phyloP scores from a whole-genome alignment of 257 asterid genomes.

The Nicotiana knightiana region DNA sequence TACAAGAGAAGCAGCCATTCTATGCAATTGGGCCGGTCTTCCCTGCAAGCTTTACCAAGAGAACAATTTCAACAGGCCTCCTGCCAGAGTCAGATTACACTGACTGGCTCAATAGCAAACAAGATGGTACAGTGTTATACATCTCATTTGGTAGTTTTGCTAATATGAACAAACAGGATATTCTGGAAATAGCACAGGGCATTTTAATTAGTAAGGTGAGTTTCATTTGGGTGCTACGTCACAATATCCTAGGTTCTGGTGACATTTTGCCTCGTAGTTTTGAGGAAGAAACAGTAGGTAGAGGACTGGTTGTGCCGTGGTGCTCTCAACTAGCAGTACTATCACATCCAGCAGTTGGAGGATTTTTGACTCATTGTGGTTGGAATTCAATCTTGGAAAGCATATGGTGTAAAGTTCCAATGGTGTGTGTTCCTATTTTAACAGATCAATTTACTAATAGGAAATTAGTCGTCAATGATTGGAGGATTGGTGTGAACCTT shows the following conservation, averaged over 20 bases:
- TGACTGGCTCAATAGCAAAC: conserved; percentile 17
- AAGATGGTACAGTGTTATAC: conserved; percentile 19
- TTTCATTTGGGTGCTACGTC: conserved; percentile 24
- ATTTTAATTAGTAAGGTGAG: conserved; percentile 8
- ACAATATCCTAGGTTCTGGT: conserved; percentile 7
- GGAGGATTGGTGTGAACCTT: conserved; percentile 12
- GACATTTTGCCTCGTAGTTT: conserved; percentile 15
- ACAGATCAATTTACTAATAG: conserved; percentile 13
- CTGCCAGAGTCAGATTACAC: conserved; percentile 11
- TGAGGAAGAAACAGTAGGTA: neutral
- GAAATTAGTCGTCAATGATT: conserved; percentile 11
- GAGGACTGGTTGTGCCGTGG: conserved; percentile 19
- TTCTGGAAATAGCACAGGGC: conserved; percentile 24
- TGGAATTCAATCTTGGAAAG: conserved; percentile 16
- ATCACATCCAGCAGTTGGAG: conserved; percentile 21
- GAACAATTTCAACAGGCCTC: conserved; percentile 6
- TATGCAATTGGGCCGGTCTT: conserved; percentile 23
- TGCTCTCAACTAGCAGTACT: conserved; percentile 15
- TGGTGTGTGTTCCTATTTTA: conserved; percentile 10
- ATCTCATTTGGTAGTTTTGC: conserved; percentile 25
- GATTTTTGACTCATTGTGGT: conserved; percentile 6
- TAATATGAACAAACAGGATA: neutral
- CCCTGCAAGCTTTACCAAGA: neutral
- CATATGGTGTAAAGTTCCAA: conserved; percentile 10
- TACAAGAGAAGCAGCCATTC: conserved; percentile 6